Evolutionary conservation across 2,329 filamentous ascomycete genomes (phyloP), one percentile per base, ranked within the genome.

Genomic region (Penicillium aurantiogriseum): DNA sequence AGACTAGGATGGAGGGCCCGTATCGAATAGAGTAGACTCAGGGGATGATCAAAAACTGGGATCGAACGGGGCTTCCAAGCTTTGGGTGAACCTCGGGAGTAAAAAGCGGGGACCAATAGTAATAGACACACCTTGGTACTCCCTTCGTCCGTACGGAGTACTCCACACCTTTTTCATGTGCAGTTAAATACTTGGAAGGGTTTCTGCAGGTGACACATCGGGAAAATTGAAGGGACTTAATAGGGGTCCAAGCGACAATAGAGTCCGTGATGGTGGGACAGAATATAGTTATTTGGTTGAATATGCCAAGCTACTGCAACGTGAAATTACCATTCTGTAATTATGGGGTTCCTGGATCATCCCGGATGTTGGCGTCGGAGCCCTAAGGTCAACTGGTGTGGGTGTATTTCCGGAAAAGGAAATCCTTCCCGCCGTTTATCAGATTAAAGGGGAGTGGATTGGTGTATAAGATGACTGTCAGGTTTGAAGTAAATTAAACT

Each of bases 11-110:
- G 21, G 21, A 46, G 10, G 39, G 36, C 48, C 59, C 59, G 59
- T 55, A 35, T 57, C 57, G 7, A 60, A 62, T 60, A 53, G 17
- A 60, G 59, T 50, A 56, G 36, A 21, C 35, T 15, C 10, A 46
- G 11, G 15, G 19, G 60, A 43, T 47, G 58, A 62, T 61, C 57
- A 36, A 33, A 11, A 13, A 2, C 5, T 33, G 31, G 31, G 31
- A 33, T 13, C 11, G 31, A 31, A 31, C 10, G 46, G 31, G n/a
- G 13, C 38, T 23, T 10, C 19, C 11, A 9, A 13, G 38, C 10
- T 35, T 21, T 5, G 6, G 35, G 23, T 10, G 9, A 33, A 33
- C 4, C 11, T 33, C 13, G 31, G 47, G 35, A 3, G 23, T 21
- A 36, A 21, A n/a, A 50, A 54, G 21, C 27, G 44, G 36, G 47